Base-by-base conservation (phyloP, 139 green algal genomes). In the Chlorella sorokiniana region DNA sequence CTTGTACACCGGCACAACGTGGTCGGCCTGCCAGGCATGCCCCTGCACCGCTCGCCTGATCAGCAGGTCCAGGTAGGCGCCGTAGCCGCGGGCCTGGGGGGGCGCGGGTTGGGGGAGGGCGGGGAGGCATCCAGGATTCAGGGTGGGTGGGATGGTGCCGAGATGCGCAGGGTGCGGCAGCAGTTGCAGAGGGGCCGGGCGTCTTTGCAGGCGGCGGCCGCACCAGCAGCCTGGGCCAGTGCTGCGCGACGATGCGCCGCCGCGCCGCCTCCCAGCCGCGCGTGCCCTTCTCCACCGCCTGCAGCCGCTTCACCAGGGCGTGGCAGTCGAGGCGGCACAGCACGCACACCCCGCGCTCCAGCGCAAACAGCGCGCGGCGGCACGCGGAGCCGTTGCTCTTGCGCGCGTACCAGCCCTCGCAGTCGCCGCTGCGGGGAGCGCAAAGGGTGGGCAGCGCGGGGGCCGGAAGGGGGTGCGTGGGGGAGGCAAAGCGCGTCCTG, bases 11-110 rank as follows among this genome's bases (percentile, higher is more conserved):
- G 93, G 79, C 22, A 90, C 51, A 59, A 98, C 93, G 90, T 98
- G 95, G 89, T 98, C 94, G 16, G 92, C 93, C 51, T 97, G 90
- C 95, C 95, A 98, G 9, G 92, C 95, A 61, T 93, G 90, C 44
- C 95, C 95, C 79, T 93, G 89, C 16, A 91, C 82, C 1, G 93
- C 87, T 16, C 76, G 69, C 29, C 69, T 81, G 3, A 93, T 56
- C 35, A 94, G 86, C 41, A 73, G 73, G 23, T 93, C 86, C 16
- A 89, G 37, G 9, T 83, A 52, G 9, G 75, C 64, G 35, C 87
- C 87, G 81, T 80, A 86, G 59, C 84, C 88, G 8, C 82, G 81
- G 4, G 14, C 59, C 61, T 72, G 54, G 1, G 31, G 23, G 4
- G 31, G 48, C n/a, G 27, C 25, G 11, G 52, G 33, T 20, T 10